Evolutionary conservation across 2,329 filamentous ascomycete genomes (phyloP).

Genomic region (Didymella sp.): DNA sequence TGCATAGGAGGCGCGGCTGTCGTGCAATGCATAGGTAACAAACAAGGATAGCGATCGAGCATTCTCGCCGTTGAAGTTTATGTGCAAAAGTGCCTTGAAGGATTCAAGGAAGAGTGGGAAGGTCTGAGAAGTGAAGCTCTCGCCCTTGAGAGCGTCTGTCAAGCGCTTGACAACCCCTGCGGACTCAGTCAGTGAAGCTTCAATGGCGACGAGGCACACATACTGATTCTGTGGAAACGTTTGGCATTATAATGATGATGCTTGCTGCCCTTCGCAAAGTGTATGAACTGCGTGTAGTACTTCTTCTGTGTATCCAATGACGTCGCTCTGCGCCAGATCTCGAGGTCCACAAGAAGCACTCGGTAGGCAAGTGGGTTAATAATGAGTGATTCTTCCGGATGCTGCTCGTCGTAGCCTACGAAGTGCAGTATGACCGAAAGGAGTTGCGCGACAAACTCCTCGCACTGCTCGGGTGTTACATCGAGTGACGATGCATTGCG

Average conservation of each 20-base stretch:
- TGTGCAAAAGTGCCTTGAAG: slow-evolving; percentile 79
- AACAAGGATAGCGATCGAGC: slow-evolving; percentile 88
- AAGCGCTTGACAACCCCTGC: slow-evolving; percentile 87
- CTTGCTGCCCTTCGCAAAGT: slow-evolving; percentile 88
- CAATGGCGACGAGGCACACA: slow-evolving; percentile 46
- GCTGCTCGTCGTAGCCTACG: slow-evolving; percentile 83
- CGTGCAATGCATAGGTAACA: slow-evolving; percentile 89
- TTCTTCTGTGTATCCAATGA: slow-evolving; percentile 79
- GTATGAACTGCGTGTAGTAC: slow-evolving; percentile 91
- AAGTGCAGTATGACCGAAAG: slow-evolving; percentile 82
- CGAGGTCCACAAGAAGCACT: slow-evolving; percentile 87
- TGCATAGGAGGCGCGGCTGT: slow-evolving; percentile 55
- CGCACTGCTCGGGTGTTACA: slow-evolving; percentile 53
- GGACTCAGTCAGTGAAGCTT: slow-evolving; percentile 28
- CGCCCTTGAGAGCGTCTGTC: slow-evolving; percentile 87
- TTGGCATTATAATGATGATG: slow-evolving; percentile 91
- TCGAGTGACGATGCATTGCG: slow-evolving; percentile 53
- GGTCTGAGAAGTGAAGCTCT: slow-evolving; percentile 74
- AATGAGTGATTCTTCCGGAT: slow-evolving; percentile 87
- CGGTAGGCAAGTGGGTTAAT: slow-evolving; percentile 95
- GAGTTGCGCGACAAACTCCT: slow-evolving; percentile 64
- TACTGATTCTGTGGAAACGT: slow-evolving; percentile 87
- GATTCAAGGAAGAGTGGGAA: slow-evolving; percentile 79
- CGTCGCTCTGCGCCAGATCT: slow-evolving; percentile 82
- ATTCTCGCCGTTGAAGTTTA: slow-evolving; percentile 82